phyloP scores from a whole-genome alignment of 2,329 filamentous ascomycete species.

The Thelonectria rubi region DNA sequence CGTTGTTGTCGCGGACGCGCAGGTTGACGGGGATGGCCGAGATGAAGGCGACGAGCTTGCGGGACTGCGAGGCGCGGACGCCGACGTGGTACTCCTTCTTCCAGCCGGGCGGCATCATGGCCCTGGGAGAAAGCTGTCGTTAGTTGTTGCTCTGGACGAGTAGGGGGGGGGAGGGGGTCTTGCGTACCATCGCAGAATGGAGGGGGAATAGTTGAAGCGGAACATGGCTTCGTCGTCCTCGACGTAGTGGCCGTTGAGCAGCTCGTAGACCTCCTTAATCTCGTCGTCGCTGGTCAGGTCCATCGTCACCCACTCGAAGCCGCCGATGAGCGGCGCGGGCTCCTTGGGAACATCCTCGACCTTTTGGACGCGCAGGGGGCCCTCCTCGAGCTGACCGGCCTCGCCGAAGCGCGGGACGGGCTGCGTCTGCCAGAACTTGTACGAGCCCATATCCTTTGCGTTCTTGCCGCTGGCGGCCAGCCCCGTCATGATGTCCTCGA shows the following conservation, averaged over 20 bases:
- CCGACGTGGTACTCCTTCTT: constrained; percentile 94
- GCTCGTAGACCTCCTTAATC: constrained; percentile 89
- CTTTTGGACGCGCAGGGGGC: constrained; percentile 83
- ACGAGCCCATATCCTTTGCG: constrained; percentile 93
- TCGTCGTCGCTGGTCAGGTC: constrained; percentile 81
- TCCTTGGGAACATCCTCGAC: constrained; percentile 82
- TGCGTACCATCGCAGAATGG: constrained; percentile 85
- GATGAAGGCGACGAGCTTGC: constrained; percentile 94
- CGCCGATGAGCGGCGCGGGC: constrained; percentile 76
- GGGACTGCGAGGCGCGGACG: constrained; percentile 83
- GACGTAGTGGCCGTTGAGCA: constrained; percentile 94
- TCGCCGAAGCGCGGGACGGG: constrained; percentile 87
- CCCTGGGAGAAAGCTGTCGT: constrained; percentile 64
- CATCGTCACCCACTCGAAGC: constrained; percentile 94
- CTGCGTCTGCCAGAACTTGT: constrained; percentile 99
- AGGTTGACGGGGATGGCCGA: constrained; percentile 89
- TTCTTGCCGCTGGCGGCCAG: constrained; percentile 84
- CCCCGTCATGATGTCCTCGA: constrained; percentile 78
- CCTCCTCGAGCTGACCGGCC: constrained; percentile 70
- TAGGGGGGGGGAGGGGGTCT: too few relatives aligned
- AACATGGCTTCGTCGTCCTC: constrained; percentile 98
- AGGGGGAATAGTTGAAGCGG: constrained; percentile 92
- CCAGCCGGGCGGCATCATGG: constrained; percentile 94
- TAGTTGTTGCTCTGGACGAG: constrained; percentile 1
- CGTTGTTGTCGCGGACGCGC: constrained; percentile 76